Conservation (phyloP, 2,329 filamentous ascomycete species). For the Pseudogymnoascus sp. region DNA sequence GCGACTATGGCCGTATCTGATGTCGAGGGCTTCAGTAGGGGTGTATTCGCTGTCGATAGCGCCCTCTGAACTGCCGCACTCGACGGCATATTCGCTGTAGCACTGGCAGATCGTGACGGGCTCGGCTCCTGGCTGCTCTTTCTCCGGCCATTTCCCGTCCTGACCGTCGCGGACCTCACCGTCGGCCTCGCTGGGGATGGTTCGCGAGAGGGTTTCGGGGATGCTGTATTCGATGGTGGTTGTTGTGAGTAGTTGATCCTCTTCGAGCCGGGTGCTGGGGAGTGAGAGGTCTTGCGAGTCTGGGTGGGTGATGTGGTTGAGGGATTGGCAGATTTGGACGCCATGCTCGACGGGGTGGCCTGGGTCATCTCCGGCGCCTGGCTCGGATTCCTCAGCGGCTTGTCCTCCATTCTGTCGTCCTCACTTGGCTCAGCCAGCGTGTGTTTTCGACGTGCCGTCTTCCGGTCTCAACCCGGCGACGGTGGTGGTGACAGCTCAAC, state of each 20-base stretch:
- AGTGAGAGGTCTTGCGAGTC: conserved; percentile 19
- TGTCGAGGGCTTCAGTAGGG: conserved; percentile 51
- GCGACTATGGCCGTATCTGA: conserved; percentile 55
- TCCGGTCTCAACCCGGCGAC: background rate
- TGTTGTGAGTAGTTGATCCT: conserved; percentile 20
- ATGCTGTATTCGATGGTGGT: conserved; percentile 33
- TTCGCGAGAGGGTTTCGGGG: conserved; percentile 40
- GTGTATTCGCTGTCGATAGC: conserved; percentile 59
- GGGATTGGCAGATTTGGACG: background rate
- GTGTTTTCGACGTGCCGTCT: background rate
- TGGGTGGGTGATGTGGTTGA: conserved; percentile 10
- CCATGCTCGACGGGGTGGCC: conserved; percentile 3
- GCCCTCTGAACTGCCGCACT: conserved; percentile 56
- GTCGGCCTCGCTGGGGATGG: conserved; percentile 33
- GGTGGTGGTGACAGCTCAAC: background rate
- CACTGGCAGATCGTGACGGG: conserved; percentile 44
- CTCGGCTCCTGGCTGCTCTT: conserved; percentile 57
- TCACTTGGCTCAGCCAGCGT: background rate
- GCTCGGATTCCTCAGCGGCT: background rate
- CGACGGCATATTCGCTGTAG: conserved; percentile 47
- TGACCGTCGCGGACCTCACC: conserved; percentile 25
- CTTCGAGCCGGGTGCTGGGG: conserved; percentile 19
- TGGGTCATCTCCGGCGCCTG: background rate
- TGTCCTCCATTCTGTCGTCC: background rate
- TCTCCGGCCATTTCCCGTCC: conserved; percentile 48